Percentiles rank a stretch among this genome's conserved stretches.
Evolutionary conservation across 148 eudicot genomes (phyloP).

Genomic region (Nepenthes mirabilis): DNA sequence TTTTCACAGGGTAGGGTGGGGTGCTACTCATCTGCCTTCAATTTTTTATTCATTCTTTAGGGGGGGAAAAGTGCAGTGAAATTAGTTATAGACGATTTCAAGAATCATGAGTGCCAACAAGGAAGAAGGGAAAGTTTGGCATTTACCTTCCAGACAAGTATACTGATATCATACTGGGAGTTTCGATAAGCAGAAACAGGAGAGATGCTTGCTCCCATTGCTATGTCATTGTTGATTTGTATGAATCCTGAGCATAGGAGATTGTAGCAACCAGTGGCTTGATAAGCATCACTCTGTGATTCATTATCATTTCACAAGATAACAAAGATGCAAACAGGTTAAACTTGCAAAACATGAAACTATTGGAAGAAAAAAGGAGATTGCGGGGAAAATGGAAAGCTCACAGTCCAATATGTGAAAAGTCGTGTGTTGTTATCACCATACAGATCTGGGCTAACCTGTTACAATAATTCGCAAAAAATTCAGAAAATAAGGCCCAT

Average conservation of each 20-base stretch:
- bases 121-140: constrained; percentile 8
- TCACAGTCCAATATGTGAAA: constrained; percentile 99
- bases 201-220: constrained; percentile 99
- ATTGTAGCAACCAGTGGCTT: constrained; percentile 99
- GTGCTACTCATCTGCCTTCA: no score
- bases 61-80: no score
- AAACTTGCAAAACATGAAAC: no score
- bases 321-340: no score
- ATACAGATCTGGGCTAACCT: constrained; percentile 99
- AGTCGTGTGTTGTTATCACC: constrained; percentile 97
- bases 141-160: constrained; percentile 96
- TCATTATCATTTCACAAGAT: no score
- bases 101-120: no score
- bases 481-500: no score
- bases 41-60: no score
- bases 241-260: constrained; percentile 94
- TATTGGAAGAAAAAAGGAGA: background rate
- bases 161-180: constrained; percentile 92
- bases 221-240: constrained; percentile 83
- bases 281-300: constrained; percentile 90
- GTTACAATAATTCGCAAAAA: constrained; percentile 4
- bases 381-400: constrained; percentile 8
- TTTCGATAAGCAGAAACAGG: constrained; percentile 71
- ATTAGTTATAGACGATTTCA: no score
- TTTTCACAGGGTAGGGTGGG: no score